These are phyloP conservation scores for Candida bentonensis DNA, from an alignment of 805 yeast species.

Conservation along the genomic window DNA sequence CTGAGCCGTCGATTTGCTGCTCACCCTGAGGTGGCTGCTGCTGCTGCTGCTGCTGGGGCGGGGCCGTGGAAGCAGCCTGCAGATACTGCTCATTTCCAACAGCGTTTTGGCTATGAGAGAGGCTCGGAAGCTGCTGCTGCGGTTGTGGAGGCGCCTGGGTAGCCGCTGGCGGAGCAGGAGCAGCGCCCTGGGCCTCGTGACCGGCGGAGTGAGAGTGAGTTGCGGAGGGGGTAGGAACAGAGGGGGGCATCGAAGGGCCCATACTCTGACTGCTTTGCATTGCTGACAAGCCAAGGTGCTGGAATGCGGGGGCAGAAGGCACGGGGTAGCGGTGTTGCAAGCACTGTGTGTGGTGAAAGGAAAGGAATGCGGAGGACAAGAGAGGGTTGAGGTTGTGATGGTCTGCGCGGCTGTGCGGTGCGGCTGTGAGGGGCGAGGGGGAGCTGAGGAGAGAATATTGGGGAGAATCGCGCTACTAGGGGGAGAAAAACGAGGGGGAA, in stretches of 20 bases:
- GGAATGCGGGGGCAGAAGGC: no score
- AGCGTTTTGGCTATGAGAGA: constrained; percentile 1
- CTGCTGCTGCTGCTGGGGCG: constrained; percentile 4
- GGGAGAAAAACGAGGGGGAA: no score
- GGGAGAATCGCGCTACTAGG: no score
- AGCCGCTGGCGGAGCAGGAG: constrained; percentile 2
- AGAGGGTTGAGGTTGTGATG: neutral
- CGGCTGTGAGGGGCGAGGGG: neutral
- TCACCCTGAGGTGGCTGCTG: constrained; percentile 10
- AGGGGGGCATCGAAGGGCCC: no score
- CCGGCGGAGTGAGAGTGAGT: no score
- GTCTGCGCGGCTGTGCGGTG: neutral
- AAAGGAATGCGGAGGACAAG: neutral
- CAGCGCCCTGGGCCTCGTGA: constrained; percentile 1
- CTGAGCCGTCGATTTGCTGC: constrained; percentile 10
- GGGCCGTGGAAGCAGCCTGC: constrained; percentile 1
- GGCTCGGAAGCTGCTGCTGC: constrained; percentile 3
- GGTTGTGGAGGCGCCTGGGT: constrained; percentile 3
- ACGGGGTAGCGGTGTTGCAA: no score
- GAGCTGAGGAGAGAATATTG: no score
- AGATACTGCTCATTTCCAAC: neutral
- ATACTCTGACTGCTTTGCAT: neutral
- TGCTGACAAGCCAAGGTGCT: no score
- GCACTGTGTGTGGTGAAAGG: neutral
- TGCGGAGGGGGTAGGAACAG: no score